Evolutionary conservation across 2,329 filamentous ascomycete species (phyloP), one percentile per base, ranked within the genome.

Genomic region (Kalmusia sp.): DNA sequence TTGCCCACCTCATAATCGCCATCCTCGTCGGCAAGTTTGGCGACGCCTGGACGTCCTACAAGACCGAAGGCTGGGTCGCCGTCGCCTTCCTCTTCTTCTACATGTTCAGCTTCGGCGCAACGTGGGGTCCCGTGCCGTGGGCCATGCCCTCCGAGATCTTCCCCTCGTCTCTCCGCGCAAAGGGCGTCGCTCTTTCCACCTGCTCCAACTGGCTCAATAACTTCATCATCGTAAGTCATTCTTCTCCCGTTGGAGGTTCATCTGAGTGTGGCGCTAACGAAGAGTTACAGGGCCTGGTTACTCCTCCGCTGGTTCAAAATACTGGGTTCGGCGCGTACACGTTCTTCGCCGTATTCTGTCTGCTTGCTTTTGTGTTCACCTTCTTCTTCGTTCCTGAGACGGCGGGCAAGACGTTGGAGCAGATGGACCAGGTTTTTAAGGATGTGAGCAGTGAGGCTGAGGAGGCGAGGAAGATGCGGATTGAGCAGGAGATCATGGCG

Each of bases 201-300:
- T 84, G 81, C 53, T 81, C 81, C 5, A 87, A 86, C 71, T 90
- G 88, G 76, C 70, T 87, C 2, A 84, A 82, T 66, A 87, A 88
- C 67, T 87, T 88, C 57, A 81, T 86, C 45, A 84, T 87, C 22
- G 68, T 70, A 61, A 58, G 64, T 12, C 31, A 25, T 11, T 14
- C 21, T 15, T 25, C 25, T 12, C 34, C 14, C 27, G 19, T 31
- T 9, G 5, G 14, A 11, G 17, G 3, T 22, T 3, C 34, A 9
- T 51, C 25, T 17, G 12, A 43, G 6, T n/a, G 21, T 17, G 17
- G 14, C 21, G 76, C 77, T 39, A 65, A 80, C 83, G 63, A 76
- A 77, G 22, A 71, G 78, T 47, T 30, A 11, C 27, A 71, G 67
- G 86, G 88, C 30, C 80, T 89, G 62, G 82, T 89, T 24, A 88